Base-by-base conservation (phyloP, 75 land plant species). In the Picea sitchensis region DNA sequence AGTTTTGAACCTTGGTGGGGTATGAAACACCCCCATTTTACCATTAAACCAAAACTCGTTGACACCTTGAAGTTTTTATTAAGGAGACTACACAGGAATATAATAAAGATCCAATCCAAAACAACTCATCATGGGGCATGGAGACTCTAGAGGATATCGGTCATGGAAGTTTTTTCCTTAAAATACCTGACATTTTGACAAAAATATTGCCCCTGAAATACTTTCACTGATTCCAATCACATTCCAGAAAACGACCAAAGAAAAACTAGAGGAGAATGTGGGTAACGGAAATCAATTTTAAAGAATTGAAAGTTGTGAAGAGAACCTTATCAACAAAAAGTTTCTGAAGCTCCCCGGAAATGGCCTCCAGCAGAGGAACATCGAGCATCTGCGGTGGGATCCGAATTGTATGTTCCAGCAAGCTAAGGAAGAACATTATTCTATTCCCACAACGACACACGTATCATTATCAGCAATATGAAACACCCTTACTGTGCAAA, bases 251-350 rank as follows among this genome's bases (percentile, higher is more conserved):
- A 51, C 11, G 11, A 51, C 56, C 56, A 51, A 51, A 7, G 12
- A 15, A 12, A 65, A 30, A 23, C 23, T 23, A 21, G 13, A 2
- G 15, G 13, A 65, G 11, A 26, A 9, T 26, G 41, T 26, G n/a
- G 76, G 30, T 30, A 54, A 36, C 15, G 44, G 41, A 47, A 11
- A 11, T 47, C 59, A 21, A 78, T 15, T 23, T 44, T 77, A 81
- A 57, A 18, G 56, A 71, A 71, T 44, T 15, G 36, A 71, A 38
- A 69, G 54, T 71, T 71, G 3, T 71, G 54, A n/a, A 38, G 17
- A 67, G 44, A 41, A 95, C 98, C 91, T 93, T 95, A 75, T 95
- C 98, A 61, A 95, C 77, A 86, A 90, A 92, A 47, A 94, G 76
- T 8, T 23, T 69, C 59, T 89, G 86, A 44, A 96, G 87, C 78